phyloP scores from a whole-genome alignment of 164 flowering plant species.

The Piper longum region DNA sequence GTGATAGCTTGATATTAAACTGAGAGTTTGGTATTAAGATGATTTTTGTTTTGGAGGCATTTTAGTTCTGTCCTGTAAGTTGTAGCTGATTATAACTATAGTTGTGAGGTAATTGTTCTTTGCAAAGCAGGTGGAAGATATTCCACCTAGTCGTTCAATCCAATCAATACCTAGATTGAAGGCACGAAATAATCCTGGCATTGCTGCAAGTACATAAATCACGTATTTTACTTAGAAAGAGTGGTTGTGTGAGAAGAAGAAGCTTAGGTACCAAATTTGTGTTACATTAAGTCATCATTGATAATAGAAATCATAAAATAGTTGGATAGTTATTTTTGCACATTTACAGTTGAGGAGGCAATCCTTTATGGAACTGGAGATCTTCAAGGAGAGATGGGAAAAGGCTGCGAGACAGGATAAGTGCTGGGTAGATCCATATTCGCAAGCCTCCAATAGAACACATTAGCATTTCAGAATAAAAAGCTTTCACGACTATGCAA shows the following conservation, averaged over 20 bases:
- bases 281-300: not conserved
- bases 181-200: not conserved
- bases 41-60: not conserved
- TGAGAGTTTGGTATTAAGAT: not conserved
- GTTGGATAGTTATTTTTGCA: not conserved
- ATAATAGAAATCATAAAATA: too few relatives aligned
- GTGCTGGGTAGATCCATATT: slow-evolving; percentile 77
- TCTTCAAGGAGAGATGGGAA: slow-evolving; percentile 63
- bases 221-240: not conserved
- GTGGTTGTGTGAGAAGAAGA: not conserved
- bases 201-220: slow-evolving; percentile 1
- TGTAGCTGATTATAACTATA: not conserved
- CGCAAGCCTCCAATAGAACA: slow-evolving; percentile 10
- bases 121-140: not conserved
- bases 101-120: not conserved
- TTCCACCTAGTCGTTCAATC: not conserved
- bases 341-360: slow-evolving; percentile 56
- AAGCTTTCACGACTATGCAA: not conserved
- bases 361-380: slow-evolving; percentile 51
- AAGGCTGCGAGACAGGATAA: slow-evolving; percentile 48
- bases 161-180: slow-evolving; percentile 4
- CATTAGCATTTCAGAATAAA: not conserved
- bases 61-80: not conserved
- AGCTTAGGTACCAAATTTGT: not conserved
- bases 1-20: too few relatives aligned